Evolutionary conservation across 2,329 filamentous ascomycete genomes (phyloP).

Genomic region (Ophiostoma piceae): DNA sequence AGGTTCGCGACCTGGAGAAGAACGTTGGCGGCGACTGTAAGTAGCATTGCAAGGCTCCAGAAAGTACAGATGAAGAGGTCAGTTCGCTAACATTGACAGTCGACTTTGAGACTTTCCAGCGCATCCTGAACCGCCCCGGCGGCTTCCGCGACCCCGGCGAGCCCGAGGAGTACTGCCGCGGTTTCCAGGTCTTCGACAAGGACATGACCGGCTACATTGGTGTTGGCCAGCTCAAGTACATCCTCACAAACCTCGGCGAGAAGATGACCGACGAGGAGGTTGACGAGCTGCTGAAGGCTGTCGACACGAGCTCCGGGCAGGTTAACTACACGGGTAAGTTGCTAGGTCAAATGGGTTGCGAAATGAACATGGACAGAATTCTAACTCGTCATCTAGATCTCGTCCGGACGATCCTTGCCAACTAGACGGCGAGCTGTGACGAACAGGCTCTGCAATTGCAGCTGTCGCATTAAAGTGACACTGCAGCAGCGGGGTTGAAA

Average conservation of each 20-base stretch:
- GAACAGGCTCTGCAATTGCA: neutral
- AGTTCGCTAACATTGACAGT: constrained; percentile 49
- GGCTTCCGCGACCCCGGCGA: constrained; percentile 98
- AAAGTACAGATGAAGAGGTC: neutral
- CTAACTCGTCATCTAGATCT: constrained; percentile 51
- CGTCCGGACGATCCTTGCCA: constrained; percentile 79
- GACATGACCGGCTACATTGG: constrained; percentile 98
- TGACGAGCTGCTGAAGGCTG: constrained; percentile 95
- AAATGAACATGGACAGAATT: neutral
- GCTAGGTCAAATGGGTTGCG: too few relatives aligned
- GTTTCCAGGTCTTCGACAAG: constrained; percentile 99
- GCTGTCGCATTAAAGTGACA: neutral
- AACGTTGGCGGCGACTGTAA: constrained; percentile 84
- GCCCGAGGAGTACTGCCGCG: constrained; percentile 95
- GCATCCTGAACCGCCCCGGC: constrained; percentile 92
- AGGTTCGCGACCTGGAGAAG: constrained; percentile 91
- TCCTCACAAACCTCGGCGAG: constrained; percentile 95
- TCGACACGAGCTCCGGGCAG: constrained; percentile 92
- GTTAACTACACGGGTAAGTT: constrained; percentile 89
- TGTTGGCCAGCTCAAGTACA: constrained; percentile 95
- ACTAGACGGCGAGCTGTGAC: constrained; percentile 45
- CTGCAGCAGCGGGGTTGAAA: neutral
- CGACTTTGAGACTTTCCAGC: constrained; percentile 95
- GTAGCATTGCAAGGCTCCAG: constrained; percentile 37
- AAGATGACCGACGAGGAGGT: constrained; percentile 99